Conservation (phyloP, 106 monocot species). For the Xerophyta viscosa region DNA sequence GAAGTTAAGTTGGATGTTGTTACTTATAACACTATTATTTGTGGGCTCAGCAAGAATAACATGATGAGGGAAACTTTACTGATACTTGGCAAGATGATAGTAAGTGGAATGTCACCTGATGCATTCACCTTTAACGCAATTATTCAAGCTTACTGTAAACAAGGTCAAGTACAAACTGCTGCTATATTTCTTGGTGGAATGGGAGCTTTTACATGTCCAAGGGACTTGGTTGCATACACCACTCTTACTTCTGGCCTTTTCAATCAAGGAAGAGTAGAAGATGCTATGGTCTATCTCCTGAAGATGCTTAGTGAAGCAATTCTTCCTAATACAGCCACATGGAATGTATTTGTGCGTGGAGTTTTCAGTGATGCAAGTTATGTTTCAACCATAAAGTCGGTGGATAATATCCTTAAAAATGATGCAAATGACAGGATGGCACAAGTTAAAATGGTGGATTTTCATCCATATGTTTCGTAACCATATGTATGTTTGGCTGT, state of each 20-base stretch:
- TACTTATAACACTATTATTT: conserved; percentile 61
- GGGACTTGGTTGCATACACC: conserved; percentile 62
- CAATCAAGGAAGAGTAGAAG: conserved; percentile 29
- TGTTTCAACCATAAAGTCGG: too few relatives aligned
- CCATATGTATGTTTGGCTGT: too few relatives aligned
- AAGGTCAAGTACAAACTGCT: conserved; percentile 36
- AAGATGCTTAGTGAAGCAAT: conserved; percentile 70
- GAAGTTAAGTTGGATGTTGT: conserved; percentile 30
- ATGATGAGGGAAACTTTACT: conserved; percentile 31
- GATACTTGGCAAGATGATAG: conserved; percentile 50
- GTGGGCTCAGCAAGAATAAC: conserved; percentile 30
- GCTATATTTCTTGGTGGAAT: conserved; percentile 32
- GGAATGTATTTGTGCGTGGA: too few relatives aligned
- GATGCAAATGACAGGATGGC: too few relatives aligned
- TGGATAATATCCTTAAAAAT: too few relatives aligned
- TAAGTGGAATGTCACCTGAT: conserved; percentile 53
- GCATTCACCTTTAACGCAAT: conserved; percentile 51
- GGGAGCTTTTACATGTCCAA: conserved; percentile 23
- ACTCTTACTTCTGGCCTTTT: conserved; percentile 61
- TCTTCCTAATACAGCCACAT: too few relatives aligned
- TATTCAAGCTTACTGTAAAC: conserved; percentile 62
- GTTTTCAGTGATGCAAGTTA: too few relatives aligned
- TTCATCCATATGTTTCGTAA: too few relatives aligned
- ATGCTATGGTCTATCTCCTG: conserved; percentile 50
- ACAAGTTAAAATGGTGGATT: too few relatives aligned